Evolutionary conservation across 371 early-diverging fungal genomes (phyloP).

Genomic region (Apophysomyces elegans): DNA sequence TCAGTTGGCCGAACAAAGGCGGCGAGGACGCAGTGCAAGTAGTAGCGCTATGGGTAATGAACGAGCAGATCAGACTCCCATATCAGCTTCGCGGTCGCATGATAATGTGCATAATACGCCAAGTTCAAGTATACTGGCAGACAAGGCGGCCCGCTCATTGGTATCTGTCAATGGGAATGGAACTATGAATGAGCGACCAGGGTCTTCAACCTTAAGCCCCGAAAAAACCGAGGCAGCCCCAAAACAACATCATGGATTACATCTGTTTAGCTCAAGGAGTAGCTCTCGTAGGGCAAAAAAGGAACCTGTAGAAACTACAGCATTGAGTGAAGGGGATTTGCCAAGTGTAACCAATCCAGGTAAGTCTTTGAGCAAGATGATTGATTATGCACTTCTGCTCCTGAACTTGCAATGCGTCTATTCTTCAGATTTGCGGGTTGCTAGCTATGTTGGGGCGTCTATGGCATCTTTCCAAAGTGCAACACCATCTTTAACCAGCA

Average conservation of each 20-base stretch:
- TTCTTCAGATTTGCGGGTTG: background rate
- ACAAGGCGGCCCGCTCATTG: background rate
- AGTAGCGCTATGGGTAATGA: conserved; percentile 24
- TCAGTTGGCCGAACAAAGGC: conserved; percentile 11
- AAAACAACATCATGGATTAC: conserved; percentile 25
- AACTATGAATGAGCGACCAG: conserved; percentile 8
- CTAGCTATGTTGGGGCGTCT: conserved; percentile 14
- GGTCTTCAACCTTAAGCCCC: conserved; percentile 9
- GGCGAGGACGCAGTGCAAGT: conserved; percentile 31
- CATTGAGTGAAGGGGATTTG: conserved; percentile 11
- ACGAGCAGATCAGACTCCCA: conserved; percentile 19
- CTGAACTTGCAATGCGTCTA: no score
- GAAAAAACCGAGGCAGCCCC: conserved; percentile 6
- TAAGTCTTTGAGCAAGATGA: no score
- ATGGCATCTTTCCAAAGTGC: conserved; percentile 23
- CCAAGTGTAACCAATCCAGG: background rate
- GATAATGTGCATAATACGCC: conserved; percentile 16
- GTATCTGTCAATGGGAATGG: conserved; percentile 10
- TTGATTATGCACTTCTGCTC: no score
- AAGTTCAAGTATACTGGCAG: background rate
- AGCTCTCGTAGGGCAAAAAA: conserved; percentile 12
- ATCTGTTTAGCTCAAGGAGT: conserved; percentile 21
- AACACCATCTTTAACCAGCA: conserved; percentile 27
- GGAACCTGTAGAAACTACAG: conserved; percentile 1
- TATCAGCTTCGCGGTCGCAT: conserved; percentile 18